phyloP scores from a whole-genome alignment of 768 basidiomycete genomes.

The Macrolepiota fuliginosa region DNA sequence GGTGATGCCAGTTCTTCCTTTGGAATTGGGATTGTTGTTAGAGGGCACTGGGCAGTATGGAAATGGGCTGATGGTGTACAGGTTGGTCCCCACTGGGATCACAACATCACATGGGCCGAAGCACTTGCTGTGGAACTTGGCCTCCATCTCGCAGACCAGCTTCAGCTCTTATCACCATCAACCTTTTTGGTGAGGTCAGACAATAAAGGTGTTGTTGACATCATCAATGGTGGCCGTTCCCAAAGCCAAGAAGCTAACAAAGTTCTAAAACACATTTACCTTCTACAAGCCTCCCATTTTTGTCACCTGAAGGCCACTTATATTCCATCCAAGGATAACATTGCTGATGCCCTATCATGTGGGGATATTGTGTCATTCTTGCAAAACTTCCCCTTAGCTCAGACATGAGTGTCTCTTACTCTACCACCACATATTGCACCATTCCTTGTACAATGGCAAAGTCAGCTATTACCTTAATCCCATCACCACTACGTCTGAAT shows the following conservation, averaged over 20 bases:
- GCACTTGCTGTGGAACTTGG: conserved; percentile 35
- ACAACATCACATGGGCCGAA: conserved; percentile 39
- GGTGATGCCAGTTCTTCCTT: conserved; percentile 33
- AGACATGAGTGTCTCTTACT: not conserved
- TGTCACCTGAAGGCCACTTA: not conserved
- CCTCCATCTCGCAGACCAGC: conserved; percentile 12
- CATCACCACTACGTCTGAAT: conserved; percentile 21
- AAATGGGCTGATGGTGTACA: conserved; percentile 23
- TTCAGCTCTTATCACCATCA: not conserved
- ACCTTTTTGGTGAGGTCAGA: conserved; percentile 27
- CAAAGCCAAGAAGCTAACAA: conserved; percentile 7
- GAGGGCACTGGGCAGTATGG: conserved; percentile 27
- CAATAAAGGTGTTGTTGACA: conserved; percentile 31
- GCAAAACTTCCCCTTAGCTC: conserved; percentile 16
- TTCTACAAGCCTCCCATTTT: not conserved
- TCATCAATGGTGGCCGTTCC: conserved; percentile 27
- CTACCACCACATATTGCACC: not conserved
- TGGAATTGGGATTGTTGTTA: conserved; percentile 31
- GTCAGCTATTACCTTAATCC: conserved; percentile 3
- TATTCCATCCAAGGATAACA: conserved; percentile 2
- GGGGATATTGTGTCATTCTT: conserved; percentile 15
- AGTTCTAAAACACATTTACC: conserved; percentile 4
- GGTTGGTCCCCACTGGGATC: conserved; percentile 22
- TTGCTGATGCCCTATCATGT: conserved; percentile 18
- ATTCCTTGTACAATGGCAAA: too few species aligned